Evolutionary conservation across 805 yeast genomes (phyloP).

Genomic region (Saturnispora sekii): DNA sequence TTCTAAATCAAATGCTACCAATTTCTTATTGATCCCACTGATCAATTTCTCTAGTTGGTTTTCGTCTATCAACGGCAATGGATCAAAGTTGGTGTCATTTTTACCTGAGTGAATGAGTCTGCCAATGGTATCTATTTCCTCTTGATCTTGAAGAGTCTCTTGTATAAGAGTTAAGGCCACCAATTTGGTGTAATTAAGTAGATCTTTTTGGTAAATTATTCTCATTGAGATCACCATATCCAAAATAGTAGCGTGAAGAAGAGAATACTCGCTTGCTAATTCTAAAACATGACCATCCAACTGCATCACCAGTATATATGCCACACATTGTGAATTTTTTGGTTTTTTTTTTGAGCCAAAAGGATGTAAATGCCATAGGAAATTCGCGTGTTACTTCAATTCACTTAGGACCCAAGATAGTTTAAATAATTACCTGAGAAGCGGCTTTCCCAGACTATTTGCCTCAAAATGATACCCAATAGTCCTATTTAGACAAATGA

Average conservation of each 20-base stretch:
- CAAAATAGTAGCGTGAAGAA: constrained; percentile 12
- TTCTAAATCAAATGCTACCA: constrained; percentile 33
- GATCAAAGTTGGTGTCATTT: constrained; percentile 4
- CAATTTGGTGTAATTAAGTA: constrained; percentile 7
- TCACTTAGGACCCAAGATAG: too few relatives aligned
- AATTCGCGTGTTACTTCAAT: too few relatives aligned
- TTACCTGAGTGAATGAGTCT: background rate
- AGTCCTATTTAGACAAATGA: too few relatives aligned
- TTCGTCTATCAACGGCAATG: background rate
- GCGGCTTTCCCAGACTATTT: too few relatives aligned
- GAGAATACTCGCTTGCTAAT: constrained; percentile 1
- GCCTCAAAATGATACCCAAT: too few relatives aligned
- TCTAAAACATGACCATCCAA: background rate
- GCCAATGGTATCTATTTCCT: background rate
- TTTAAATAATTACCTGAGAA: too few relatives aligned
- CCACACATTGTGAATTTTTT: background rate
- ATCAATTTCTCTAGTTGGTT: constrained; percentile 11
- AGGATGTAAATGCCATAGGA: too few relatives aligned
- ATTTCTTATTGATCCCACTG: constrained; percentile 19
- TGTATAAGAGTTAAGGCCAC: background rate
- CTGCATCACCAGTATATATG: background rate
- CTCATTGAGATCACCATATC: constrained; percentile 14
- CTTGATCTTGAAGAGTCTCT: background rate
- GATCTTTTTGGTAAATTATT: constrained; percentile 3
- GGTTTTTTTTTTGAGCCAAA: background rate